These are phyloP conservation scores for Ceratocystis ficicola DNA, from an alignment of 2,329 filamentous ascomycete species.

Conservation along the genomic window DNA sequence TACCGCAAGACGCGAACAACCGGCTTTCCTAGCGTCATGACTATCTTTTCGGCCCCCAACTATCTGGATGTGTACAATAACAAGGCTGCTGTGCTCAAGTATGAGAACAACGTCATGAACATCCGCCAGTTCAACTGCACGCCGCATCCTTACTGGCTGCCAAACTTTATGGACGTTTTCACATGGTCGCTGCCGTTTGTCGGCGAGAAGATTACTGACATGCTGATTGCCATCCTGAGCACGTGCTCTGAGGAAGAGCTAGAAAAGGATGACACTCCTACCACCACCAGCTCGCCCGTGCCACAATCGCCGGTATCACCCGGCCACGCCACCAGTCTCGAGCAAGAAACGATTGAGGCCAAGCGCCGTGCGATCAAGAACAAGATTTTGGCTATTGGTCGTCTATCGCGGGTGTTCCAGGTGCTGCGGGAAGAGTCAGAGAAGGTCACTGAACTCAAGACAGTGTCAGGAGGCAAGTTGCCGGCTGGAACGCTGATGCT, in stretches of 20 bases:
- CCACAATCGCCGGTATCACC: slow-evolving; percentile 57
- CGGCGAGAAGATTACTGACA: slow-evolving; percentile 97
- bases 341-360: slow-evolving; percentile 67
- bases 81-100: slow-evolving; percentile 96
- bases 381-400: slow-evolving; percentile 96
- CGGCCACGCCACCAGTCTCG: background rate
- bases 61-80: slow-evolving; percentile 99
- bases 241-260: slow-evolving; percentile 99
- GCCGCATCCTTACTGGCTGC: slow-evolving; percentile 96
- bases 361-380: slow-evolving; percentile 98
- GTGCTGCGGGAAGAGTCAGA: slow-evolving; percentile 95
- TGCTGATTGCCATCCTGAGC: slow-evolving; percentile 97
- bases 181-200: slow-evolving; percentile 99
- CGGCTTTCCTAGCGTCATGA: slow-evolving; percentile 98
- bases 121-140: slow-evolving; percentile 99
- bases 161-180: slow-evolving; percentile 99
- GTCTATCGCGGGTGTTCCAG: slow-evolving; percentile 94
- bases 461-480: slow-evolving; percentile 79
- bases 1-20: slow-evolving; percentile 97
- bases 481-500: slow-evolving; percentile 96
- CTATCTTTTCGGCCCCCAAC: slow-evolving; percentile 97
- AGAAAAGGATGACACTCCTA: slow-evolving; percentile 64
- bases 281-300: slow-evolving; percentile 41
- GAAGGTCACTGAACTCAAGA: slow-evolving; percentile 94
- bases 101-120: slow-evolving; percentile 99